Evolutionary conservation across 1,139 yeast species (phyloP), one percentile per base, ranked within the genome.

Genomic region (Yamadazyma triangularis): DNA sequence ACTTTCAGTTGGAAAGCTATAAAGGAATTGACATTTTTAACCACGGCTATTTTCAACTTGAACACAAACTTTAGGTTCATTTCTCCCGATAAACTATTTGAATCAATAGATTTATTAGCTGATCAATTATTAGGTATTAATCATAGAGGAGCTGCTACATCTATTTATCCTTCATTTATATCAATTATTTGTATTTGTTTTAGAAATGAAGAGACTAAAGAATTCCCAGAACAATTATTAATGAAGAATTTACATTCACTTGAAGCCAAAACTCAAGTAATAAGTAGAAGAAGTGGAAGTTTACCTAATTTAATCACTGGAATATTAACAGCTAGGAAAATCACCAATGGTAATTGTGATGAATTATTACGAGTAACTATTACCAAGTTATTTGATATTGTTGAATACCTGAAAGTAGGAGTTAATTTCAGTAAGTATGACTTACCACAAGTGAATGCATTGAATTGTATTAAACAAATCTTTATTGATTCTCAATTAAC

Each of bases 251-350:
- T 88, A 14, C 49, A 54, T 2, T 50, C 77, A 18, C 67, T 88
- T 23, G 70, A 71, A 40, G 60, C 65, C 1, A 77, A 73, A 43
- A 65, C 81, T 0, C 89, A 85, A 44, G 67, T 70, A 31, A 81
- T 89, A 31, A 84, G 95, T 0, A 71, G 97, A 52, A 64, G 97
- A 44, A 88, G 97, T 2, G 97, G 95, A 2, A 96, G 97, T 0
- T 56, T 91, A 14, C 97, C 97, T 2, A 81, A 64, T 44, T 60
- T 89, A 30, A 66, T 89, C 11, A 75, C 91, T 2, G 93, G 86
- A 0, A 71, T 86, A 12, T 60, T 88, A 13, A 65, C 78, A 2
- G 78, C 89, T 1, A 75, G 73, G 24, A 61, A 59, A 7, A 48
- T 53, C 8, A 47, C 30, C 10, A 26, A 33, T 2, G 28, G 29